These are phyloP conservation scores for Lasiodiplodia gonubiensis DNA, from an alignment of 2,329 filamentous ascomycete genomes.

Conservation along the genomic window DNA sequence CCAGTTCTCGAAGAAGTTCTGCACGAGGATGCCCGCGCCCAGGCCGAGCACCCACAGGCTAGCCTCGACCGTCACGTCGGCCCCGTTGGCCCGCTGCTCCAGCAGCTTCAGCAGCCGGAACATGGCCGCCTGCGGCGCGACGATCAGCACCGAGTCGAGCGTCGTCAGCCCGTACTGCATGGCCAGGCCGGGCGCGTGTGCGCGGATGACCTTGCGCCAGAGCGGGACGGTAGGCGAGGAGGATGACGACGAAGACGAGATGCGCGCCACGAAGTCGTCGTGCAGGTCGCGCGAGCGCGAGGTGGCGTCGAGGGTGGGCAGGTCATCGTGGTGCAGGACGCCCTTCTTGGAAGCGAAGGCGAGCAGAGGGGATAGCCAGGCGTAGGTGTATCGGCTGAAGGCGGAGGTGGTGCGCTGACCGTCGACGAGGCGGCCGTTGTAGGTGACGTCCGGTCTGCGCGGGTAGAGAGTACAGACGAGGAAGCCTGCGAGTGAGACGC, in stretches of 20 bases:
- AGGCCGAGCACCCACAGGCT: conserved; percentile 74
- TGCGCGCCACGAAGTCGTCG: conserved; percentile 28
- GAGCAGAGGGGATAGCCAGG: conserved; percentile 66
- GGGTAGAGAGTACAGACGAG: conserved; percentile 18
- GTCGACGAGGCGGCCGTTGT: conserved; percentile 58
- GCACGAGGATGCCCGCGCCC: conserved; percentile 57
- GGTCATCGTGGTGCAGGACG: conserved; percentile 19
- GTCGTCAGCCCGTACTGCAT: conserved; percentile 66
- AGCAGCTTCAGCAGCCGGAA: conserved; percentile 69
- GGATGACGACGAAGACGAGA: neutral
- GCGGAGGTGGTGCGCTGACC: conserved; percentile 66
- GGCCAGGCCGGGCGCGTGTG: conserved; percentile 62
- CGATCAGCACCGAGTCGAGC: conserved; percentile 63
- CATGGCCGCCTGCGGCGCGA: conserved; percentile 73
- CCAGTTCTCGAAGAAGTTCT: conserved; percentile 31
- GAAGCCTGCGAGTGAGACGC: conserved; percentile 19
- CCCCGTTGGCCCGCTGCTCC: conserved; percentile 56
- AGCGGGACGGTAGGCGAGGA: conserved; percentile 50
- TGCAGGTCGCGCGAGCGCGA: conserved; percentile 29
- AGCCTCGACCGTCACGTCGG: conserved; percentile 57
- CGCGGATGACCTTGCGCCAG: conserved; percentile 64
- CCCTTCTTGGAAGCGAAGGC: conserved; percentile 20
- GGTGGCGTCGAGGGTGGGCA: conserved; percentile 29
- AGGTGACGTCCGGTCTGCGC: conserved; percentile 17
- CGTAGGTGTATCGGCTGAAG: conserved; percentile 67